Evolutionary conservation across 2,329 filamentous ascomycete genomes (phyloP), one percentile per base, ranked within the genome.

Genomic region (Xylaria digitata): DNA sequence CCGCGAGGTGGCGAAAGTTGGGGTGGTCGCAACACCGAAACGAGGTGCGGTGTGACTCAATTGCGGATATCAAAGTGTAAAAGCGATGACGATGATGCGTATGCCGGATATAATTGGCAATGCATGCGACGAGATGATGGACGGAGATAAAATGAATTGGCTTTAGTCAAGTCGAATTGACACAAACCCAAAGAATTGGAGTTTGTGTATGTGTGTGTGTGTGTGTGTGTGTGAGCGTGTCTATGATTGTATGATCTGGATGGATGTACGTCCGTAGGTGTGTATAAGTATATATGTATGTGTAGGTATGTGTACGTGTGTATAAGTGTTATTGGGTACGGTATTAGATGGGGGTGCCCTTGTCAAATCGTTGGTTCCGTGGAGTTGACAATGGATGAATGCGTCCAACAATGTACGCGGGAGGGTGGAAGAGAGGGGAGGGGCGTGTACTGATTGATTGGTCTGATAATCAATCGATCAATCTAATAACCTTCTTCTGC

Each of bases 31-130:
- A 73, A 5, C 40, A 30, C 64, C 42, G 32, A 62, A 63, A 65
- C 68, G 32, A 72, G 69, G 65, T 71, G 66, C 73, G 72, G 66
- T 53, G 70, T 72, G 70, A 75, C 59, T 73, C 71, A 72, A 71
- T 71, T 63, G 63, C 61, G 52, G 53, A 46, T 65, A 61, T 67
- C 58, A 52, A 58, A 48, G 32, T 30, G 52, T 8, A 50, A 45
- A 34, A 37, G 34, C n/a, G 43, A 4, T 9, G 32, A 23, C 13
- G 13, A 26, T 23, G 11, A 13, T 40, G 37, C 8, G 8, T 8
- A 54, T 21, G 34, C 52, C 61, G n/a, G 54, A 69, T 49, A 58
- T 63, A 67, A 74, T 67, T 63, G 65, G n/a, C 45, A 46, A 54
- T 21, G 52, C 32, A 59, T 55, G 62, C 40, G 42, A 63, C 54